Percentiles rank a stretch among this genome's conserved stretches.
These are phyloP conservation scores for Bruguiera gymnorhiza DNA, from an alignment of 345 rosid genomes.

Conservation along the genomic window DNA sequence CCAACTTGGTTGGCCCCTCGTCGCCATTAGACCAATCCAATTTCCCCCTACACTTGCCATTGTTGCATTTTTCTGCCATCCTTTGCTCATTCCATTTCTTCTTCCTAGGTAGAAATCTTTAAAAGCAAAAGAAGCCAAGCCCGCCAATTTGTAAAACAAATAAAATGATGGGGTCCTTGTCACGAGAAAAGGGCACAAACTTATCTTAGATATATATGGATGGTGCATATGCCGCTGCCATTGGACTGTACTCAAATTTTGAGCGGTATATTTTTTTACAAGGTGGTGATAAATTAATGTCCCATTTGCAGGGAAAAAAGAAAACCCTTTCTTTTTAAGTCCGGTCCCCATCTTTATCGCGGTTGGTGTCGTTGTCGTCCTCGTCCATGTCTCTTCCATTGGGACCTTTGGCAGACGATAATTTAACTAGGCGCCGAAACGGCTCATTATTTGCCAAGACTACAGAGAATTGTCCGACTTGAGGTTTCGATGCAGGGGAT, in stretches of 20 bases:
- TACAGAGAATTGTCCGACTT: no score
- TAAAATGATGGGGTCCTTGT: constrained; percentile 11
- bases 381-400: constrained; percentile 1
- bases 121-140: background rate
- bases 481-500: no score
- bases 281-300: background rate
- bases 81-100: no score
- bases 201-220: background rate
- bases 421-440: no score
- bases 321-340: no score
- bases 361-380: background rate
- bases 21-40: background rate
- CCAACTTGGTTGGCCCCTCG: constrained; percentile 19
- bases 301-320: no score
- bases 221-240: constrained; percentile 12
- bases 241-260: background rate
- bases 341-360: no score
- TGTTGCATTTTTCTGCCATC: no score
- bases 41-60: background rate
- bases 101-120: background rate
- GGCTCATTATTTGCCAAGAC: no score
- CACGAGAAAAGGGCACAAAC: background rate
- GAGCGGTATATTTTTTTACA: background rate
- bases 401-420: background rate
- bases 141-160: background rate